phyloP scores from a whole-genome alignment of 805 yeast genomes.

The Grigorovia humatica region DNA sequence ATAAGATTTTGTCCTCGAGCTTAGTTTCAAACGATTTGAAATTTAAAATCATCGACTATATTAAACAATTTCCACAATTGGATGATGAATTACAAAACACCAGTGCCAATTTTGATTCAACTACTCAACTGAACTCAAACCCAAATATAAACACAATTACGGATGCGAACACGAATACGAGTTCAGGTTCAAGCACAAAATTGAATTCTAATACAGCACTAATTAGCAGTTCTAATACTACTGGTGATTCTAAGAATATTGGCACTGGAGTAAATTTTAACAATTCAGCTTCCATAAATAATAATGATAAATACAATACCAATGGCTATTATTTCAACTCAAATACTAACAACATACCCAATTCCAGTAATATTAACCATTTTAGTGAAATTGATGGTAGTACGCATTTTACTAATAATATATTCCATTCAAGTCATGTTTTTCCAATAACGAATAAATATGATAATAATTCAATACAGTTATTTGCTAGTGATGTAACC shows the following conservation, averaged over 20 bases:
- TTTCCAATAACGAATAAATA: not conserved
- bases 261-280: not conserved
- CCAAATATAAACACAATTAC: not conserved
- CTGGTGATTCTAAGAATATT: not conserved
- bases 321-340: not conserved
- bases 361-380: not conserved
- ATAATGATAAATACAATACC: not conserved
- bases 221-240: not conserved
- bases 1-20: conserved; percentile 8
- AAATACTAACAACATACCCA: not conserved
- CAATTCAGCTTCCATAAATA: not conserved
- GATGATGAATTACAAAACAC: conserved; percentile 3
- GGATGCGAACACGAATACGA: not conserved
- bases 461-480: not conserved
- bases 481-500: not conserved
- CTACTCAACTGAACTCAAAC: not conserved
- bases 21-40: conserved; percentile 6
- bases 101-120: not conserved
- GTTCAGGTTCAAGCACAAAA: not conserved
- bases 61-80: conserved; percentile 4
- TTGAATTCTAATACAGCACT: no score
- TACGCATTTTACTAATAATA: not conserved
- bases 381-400: not conserved
- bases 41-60: conserved; percentile 7
- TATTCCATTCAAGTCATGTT: not conserved